Evolutionary conservation across 139 green algal species (phyloP).

Genomic region (Desmodesmus armatus): DNA sequence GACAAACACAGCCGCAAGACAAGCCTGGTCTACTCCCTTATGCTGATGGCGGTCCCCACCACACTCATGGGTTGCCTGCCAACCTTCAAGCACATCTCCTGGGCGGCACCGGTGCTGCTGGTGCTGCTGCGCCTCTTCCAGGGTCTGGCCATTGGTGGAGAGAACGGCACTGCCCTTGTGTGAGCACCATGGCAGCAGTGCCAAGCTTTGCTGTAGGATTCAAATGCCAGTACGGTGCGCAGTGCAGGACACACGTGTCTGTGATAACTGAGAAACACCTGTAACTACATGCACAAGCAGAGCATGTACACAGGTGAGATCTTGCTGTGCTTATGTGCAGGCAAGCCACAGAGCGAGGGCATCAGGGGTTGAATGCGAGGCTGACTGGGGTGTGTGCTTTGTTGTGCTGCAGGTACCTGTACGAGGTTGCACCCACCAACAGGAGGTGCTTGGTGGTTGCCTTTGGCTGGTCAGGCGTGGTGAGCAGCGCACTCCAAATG

Average conservation of each 20-base stretch:
- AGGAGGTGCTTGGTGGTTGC: conserved; percentile 10
- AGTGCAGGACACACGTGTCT: too few relatives aligned
- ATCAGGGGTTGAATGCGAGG: too few relatives aligned
- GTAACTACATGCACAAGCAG: too few relatives aligned
- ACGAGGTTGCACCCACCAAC: conserved; percentile 9
- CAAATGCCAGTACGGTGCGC: too few relatives aligned
- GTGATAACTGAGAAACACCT: too few relatives aligned
- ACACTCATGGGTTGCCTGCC: conserved; percentile 30
- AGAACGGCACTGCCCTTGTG: conserved; percentile 21
- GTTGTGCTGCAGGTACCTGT: conserved; percentile 13
- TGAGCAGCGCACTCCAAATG: too few relatives aligned
- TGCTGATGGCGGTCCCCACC: conserved; percentile 21
- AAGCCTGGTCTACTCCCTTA: conserved; percentile 11
- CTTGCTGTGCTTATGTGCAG: too few relatives aligned
- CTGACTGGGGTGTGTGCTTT: too few relatives aligned
- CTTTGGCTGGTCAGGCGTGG: conserved; percentile 12
- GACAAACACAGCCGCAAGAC: conserved; percentile 29
- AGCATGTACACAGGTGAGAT: too few relatives aligned
- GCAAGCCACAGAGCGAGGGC: too few relatives aligned
- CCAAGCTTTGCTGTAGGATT: too few relatives aligned
- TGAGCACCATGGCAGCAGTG: too few relatives aligned
- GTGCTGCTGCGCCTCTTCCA: conserved; percentile 12
- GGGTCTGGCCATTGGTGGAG: conserved; percentile 26
- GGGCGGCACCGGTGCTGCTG: conserved; percentile 24
- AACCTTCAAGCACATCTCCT: not conserved